Percentiles rank a stretch among this genome's conserved stretches.
phyloP scores from a whole-genome alignment of 1,284 basidiomycete genomes.

The Tremellales sp. region DNA sequence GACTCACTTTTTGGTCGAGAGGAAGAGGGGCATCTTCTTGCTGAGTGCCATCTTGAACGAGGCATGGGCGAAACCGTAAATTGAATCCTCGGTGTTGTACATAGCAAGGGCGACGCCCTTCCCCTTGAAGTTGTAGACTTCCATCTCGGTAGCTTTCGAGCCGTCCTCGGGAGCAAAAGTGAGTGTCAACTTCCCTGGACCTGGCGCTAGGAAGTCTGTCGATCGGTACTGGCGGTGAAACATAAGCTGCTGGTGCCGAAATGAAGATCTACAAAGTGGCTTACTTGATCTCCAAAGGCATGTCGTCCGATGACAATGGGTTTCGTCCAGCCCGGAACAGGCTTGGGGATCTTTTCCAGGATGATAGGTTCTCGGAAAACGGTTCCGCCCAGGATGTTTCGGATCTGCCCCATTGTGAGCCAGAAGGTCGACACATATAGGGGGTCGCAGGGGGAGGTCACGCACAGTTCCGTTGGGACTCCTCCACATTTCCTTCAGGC shows the following conservation, averaged over 20 bases:
- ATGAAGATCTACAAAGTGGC: slow-evolving; percentile 17
- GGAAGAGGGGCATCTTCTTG: slow-evolving; percentile 91
- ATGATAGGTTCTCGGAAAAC: slow-evolving; percentile 99
- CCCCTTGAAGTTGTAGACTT: slow-evolving; percentile 88
- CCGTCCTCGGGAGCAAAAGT: slow-evolving; percentile 77
- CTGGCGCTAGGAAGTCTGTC: slow-evolving; percentile 82
- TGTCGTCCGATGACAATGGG: slow-evolving; percentile 96
- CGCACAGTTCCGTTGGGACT: slow-evolving; percentile 88
- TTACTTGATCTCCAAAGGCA: slow-evolving; percentile 90
- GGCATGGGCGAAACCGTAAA: slow-evolving; percentile 90
- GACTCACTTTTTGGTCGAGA: slow-evolving; percentile 84
- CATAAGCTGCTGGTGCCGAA: slow-evolving; percentile 7
- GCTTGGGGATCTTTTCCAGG: slow-evolving; percentile 81
- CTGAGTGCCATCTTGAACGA: slow-evolving; percentile 97
- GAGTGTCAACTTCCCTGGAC: slow-evolving; percentile 83
- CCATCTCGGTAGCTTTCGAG: slow-evolving; percentile 58
- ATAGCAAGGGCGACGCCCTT: slow-evolving; percentile 84
- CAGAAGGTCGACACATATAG: slow-evolving; percentile 1
- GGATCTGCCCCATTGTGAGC: slow-evolving; percentile 58
- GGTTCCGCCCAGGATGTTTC: slow-evolving; percentile 95
- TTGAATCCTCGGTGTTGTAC: slow-evolving; percentile 96
- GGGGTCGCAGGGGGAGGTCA: slow-evolving; percentile 14
- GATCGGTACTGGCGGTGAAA: slow-evolving; percentile 65
- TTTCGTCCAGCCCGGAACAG: slow-evolving; percentile 93
- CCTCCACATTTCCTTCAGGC: slow-evolving; percentile 97